Percentiles rank a stretch among this genome's conserved stretches.
phyloP scores from a whole-genome alignment of 164 flowering plant genomes.

The Echeveria elegans region DNA sequence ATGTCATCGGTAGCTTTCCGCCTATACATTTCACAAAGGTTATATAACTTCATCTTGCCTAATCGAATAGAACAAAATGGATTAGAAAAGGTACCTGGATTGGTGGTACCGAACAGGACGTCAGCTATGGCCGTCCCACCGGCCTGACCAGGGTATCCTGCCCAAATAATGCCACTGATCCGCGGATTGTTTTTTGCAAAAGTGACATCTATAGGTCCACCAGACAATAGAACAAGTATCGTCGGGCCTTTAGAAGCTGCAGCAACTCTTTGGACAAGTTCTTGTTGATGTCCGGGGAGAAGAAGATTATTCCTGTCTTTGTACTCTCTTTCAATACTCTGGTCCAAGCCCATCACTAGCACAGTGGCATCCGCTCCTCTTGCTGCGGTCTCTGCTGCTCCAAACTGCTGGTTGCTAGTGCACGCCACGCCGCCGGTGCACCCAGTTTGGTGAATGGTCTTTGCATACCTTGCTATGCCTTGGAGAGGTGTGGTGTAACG shows the following conservation, averaged over 20 bases:
- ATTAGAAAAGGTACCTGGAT: slow-evolving; percentile 34
- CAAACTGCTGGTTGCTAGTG: slow-evolving; percentile 20
- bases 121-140: slow-evolving; percentile 76
- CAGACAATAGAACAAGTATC: slow-evolving; percentile 50
- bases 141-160: slow-evolving; percentile 74
- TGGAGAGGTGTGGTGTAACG: slow-evolving; percentile 48
- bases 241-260: slow-evolving; percentile 48
- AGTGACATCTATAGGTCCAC: slow-evolving; percentile 60
- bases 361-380: slow-evolving; percentile 55
- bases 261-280: slow-evolving; percentile 52
- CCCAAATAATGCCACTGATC: slow-evolving; percentile 61
- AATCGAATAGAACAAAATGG: background rate
- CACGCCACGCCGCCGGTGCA: slow-evolving; percentile 40
- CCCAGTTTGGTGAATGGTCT: slow-evolving; percentile 40
- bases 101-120: slow-evolving; percentile 37
- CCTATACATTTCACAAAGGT: slow-evolving; percentile 20
- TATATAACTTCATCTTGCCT: background rate
- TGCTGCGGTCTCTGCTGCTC: slow-evolving; percentile 41
- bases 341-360: slow-evolving; percentile 58
- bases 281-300: slow-evolving; percentile 65
- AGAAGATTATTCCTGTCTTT: slow-evolving; percentile 40
- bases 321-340: slow-evolving; percentile 51
- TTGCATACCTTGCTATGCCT: slow-evolving; percentile 43
- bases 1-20: slow-evolving; percentile 68
- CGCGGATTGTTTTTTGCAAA: slow-evolving; percentile 62